Conservation (phyloP, 495 filamentous ascomycete genomes). For the Letharia columbiana region DNA sequence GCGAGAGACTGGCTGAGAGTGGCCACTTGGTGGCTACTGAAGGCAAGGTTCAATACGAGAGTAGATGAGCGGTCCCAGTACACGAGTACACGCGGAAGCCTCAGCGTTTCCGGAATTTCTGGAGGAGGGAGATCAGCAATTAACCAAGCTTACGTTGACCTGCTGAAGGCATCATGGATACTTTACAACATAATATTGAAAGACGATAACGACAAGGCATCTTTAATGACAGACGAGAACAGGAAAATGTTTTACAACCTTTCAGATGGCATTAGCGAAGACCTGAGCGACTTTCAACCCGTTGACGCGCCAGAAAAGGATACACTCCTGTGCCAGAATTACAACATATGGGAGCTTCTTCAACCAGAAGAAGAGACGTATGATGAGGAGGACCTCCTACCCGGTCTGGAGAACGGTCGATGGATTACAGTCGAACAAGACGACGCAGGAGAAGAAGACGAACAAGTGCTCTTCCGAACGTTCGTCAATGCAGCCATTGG, state of each 20-base stretch:
- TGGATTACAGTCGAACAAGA: conserved; percentile 36
- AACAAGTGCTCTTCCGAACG: conserved; percentile 34
- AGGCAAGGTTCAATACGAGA: conserved; percentile 26
- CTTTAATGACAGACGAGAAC: conserved; percentile 33
- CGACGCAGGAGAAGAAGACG: conserved; percentile 35
- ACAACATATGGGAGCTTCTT: conserved; percentile 35
- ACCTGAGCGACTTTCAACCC: conserved; percentile 31
- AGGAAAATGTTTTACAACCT: conserved; percentile 36
- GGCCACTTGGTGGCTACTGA: conserved; percentile 42
- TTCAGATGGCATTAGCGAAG: conserved; percentile 34
- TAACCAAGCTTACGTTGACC: conserved; percentile 36
- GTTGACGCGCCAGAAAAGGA: conserved; percentile 30
- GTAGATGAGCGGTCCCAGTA: conserved; percentile 25
- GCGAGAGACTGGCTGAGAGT: conserved; percentile 35
- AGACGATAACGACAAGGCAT: conserved; percentile 25
- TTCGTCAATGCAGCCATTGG: conserved; percentile 40
- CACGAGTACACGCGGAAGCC: conserved; percentile 26
- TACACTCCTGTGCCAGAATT: conserved; percentile 27
- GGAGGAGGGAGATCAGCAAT: conserved; percentile 24
- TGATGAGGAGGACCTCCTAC: conserved; percentile 21
- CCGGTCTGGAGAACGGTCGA: conserved; percentile 29
- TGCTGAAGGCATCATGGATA: conserved; percentile 39
- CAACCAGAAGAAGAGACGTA: conserved; percentile 31
- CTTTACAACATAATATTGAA: conserved; percentile 34
- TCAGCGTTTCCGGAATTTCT: conserved; percentile 24